Percentiles rank a stretch among this genome's conserved stretches.
These are phyloP conservation scores for Phytophthora nicotianae DNA, from an alignment of 352 stramenopile genomes.

Conservation along the genomic window DNA sequence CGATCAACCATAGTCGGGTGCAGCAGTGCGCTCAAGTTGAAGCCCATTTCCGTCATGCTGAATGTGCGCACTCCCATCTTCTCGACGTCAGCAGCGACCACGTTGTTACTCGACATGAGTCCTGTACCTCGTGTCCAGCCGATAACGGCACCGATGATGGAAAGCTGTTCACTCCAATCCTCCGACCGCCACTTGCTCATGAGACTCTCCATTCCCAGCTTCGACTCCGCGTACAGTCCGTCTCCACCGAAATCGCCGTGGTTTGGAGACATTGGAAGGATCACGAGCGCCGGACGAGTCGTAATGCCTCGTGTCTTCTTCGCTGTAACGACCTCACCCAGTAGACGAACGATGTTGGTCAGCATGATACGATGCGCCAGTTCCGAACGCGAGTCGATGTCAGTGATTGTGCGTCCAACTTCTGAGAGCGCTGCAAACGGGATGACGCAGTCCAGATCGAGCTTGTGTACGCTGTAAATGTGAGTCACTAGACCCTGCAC, in stretches of 20 bases:
- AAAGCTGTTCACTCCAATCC: slow-evolving; percentile 87
- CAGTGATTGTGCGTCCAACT: slow-evolving; percentile 73
- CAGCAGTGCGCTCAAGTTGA: slow-evolving; percentile 86
- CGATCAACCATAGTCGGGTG: slow-evolving; percentile 79
- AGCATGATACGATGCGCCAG: slow-evolving; percentile 89
- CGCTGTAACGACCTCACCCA: slow-evolving; percentile 75
- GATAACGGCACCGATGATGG: slow-evolving; percentile 84
- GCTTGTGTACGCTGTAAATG: slow-evolving; percentile 83
- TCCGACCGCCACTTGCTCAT: slow-evolving; percentile 90
- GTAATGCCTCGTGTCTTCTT: slow-evolving; percentile 81
- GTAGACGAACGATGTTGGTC: slow-evolving; percentile 83
- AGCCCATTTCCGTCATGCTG: slow-evolving; percentile 88
- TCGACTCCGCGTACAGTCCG: slow-evolving; percentile 89
- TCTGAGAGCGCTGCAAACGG: slow-evolving; percentile 89
- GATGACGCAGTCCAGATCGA: slow-evolving; percentile 88
- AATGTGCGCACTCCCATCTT: slow-evolving; percentile 86
- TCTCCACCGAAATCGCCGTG: slow-evolving; percentile 88
- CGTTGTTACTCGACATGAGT: slow-evolving; percentile 89
- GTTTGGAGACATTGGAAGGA: slow-evolving; percentile 87
- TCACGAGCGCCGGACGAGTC: slow-evolving; percentile 76
- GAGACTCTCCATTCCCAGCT: slow-evolving; percentile 85
- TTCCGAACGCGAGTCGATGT: slow-evolving; percentile 83
- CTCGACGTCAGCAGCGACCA: slow-evolving; percentile 82
- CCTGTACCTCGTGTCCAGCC: slow-evolving; percentile 88
- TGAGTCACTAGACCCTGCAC: slow-evolving; percentile 74